Evolutionary conservation across 306 rosid genomes (phyloP), one percentile per base, ranked within the genome.

Genomic region (Mimosa bimucronata): DNA sequence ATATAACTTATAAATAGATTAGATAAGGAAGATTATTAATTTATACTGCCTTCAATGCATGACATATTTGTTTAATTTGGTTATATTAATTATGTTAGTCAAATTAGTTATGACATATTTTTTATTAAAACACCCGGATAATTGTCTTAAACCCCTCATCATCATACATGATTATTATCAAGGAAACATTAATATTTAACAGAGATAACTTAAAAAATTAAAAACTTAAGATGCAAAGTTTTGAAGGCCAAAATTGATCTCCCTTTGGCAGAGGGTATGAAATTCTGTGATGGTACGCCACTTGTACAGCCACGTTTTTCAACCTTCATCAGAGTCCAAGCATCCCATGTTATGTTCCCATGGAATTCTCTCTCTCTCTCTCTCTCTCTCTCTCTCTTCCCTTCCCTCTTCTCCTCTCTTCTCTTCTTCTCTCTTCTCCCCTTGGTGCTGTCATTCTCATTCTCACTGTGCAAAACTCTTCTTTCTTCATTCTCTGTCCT

Each of bases 401-500:
- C n/a, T 77, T 76, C 65, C 71, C 71, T 70, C 77, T 42, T n/a
- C n/a, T n/a, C n/a, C 80, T 37, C 87, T 55, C 40, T 53, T 16
- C 21, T 48, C 1, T 6, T n/a, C n/a, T n/a, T 23, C 52, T 0
- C 46, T 0, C 66, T 41, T 62, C 42, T 40, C 79, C 81, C 78
- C 48, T 57, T 75, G 53, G 69, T 80, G 37, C 46, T 84, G 84
- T 85, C 85, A 78, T 62, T 77, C 31, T 73, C 84, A 1, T 77
- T 53, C 77, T 75, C 62, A 30, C 80, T 85, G 44, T 75, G 77
- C 52, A 82, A 77, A 65, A 38, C 85, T 31, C 68, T 87, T 79
- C 82, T 70, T 85, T 79, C 82, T 70, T 61, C 83, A 71, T 72
- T 50, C 65, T 58, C 34, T 19, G 38, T 60, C 45, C n/a, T 64